These are phyloP conservation scores for Penstemon newberryi DNA, from an alignment of 257 asterid species.

Conservation along the genomic window DNA sequence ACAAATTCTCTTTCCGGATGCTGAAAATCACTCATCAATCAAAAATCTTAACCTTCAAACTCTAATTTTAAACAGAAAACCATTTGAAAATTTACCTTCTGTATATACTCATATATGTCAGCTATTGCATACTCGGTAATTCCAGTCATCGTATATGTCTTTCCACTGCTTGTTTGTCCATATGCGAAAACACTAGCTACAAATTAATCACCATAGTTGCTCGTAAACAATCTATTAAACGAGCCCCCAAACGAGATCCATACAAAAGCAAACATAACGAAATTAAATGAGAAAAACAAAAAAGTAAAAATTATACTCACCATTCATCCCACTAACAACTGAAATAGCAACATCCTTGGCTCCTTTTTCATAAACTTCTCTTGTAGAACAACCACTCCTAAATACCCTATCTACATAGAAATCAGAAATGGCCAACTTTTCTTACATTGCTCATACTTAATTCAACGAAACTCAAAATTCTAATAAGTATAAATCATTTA, in stretches of 20 bases:
- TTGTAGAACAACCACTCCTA: slow-evolving; percentile 69
- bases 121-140: slow-evolving; percentile 84
- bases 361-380: slow-evolving; percentile 85
- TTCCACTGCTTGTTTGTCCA: slow-evolving; percentile 99
- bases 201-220: slow-evolving; percentile 17
- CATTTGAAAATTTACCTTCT: slow-evolving; percentile 48
- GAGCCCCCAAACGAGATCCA: not conserved
- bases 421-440: not conserved
- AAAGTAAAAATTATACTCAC: slow-evolving; percentile 43
- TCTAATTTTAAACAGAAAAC: not conserved
- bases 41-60: no score
- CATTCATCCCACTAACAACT: slow-evolving; percentile 76
- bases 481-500: slow-evolving; percentile 4
- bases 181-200: slow-evolving; percentile 92
- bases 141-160: slow-evolving; percentile 94
- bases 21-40: slow-evolving; percentile 37
- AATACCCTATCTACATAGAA: slow-evolving; percentile 70
- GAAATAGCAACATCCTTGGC: slow-evolving; percentile 90
- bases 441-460: no score
- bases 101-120: slow-evolving; percentile 73
- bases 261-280: not conserved
- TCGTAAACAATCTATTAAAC: slow-evolving; percentile 15
- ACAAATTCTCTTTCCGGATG: slow-evolving; percentile 72
- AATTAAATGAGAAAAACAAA: not conserved
- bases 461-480: slow-evolving; percentile 8